These are phyloP conservation scores for Alternaria arbusti DNA, from an alignment of 2,329 filamentous ascomycete genomes.

Conservation along the genomic window DNA sequence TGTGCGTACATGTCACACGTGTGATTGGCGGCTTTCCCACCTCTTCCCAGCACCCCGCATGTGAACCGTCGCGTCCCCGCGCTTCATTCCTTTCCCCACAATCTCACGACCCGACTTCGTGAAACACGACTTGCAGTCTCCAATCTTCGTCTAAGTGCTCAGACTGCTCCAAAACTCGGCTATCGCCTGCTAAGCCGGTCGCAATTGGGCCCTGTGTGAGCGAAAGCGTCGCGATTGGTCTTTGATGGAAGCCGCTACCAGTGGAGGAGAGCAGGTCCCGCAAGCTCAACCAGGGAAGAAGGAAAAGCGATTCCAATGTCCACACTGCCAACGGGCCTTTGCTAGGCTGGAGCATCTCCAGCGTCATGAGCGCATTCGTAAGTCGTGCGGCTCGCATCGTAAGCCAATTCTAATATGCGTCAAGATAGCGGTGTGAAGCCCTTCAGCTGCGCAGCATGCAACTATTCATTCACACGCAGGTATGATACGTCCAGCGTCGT, in stretches of 20 bases:
- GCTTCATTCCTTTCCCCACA: conserved; percentile 31
- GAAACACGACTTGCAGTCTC: conserved; percentile 10
- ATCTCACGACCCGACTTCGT: conserved; percentile 16
- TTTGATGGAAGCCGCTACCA: conserved; percentile 29
- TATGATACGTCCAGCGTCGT: conserved; percentile 19
- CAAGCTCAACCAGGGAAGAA: conserved; percentile 37
- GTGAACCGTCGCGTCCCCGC: conserved; percentile 8
- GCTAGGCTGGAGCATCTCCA: conserved; percentile 52
- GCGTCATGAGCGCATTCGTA: conserved; percentile 50
- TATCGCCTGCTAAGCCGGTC: not conserved
- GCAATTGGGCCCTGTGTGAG: conserved; percentile 1
- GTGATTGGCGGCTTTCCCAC: conserved; percentile 11
- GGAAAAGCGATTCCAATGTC: conserved; percentile 45
- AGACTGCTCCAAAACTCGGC: conserved; percentile 3
- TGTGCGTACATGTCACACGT: not conserved
- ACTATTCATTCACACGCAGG: conserved; percentile 52
- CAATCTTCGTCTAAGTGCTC: conserved; percentile 11
- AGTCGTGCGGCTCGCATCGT: conserved; percentile 9
- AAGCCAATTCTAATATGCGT: conserved; percentile 13
- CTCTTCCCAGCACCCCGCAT: conserved; percentile 27
- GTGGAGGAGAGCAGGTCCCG: conserved; percentile 19
- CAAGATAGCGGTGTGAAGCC: conserved; percentile 51
- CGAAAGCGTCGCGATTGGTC: conserved; percentile 3
- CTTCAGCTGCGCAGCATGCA: conserved; percentile 49
- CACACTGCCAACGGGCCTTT: conserved; percentile 41